Evolutionary conservation across 352 stramenopile genomes (phyloP), one percentile per base, ranked within the genome.

Genomic region (Pythium insidiosum): DNA sequence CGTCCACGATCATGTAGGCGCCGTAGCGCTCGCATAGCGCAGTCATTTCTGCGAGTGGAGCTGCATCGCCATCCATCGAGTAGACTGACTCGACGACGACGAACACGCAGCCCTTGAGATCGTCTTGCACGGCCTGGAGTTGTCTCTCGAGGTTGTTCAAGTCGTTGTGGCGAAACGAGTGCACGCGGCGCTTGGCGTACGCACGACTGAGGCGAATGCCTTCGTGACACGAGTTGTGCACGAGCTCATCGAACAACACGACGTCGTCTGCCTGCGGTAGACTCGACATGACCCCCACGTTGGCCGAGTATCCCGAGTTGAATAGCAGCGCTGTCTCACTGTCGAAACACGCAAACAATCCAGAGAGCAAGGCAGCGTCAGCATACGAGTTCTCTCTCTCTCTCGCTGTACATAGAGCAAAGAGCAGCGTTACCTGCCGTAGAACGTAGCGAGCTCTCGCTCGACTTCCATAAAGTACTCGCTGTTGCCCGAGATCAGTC

Each of bases 1-100:
- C 96, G 60, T 99, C 96, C 1, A 99, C 87, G 52, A 99, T 88
- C 5, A 98, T 56, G 41, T 68, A 82, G 13, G 95, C 93, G 4
- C 81, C 70, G 40, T 78, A 82, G 5, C 69, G 52, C 10, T 79
- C 63, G 53, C 81, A 96, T 15, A 97, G 56, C 30, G 76, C 62
- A 1, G 71, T 62, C 50, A 99, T 86, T 6, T 86, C 68, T 16
- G 59, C 37, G 22, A 99, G 67, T 12, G 94, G 91, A 36, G 92
- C 93, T 19, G 96, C 64, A 62, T 98, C 94, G 12, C 96, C 96
- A 73, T 99, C 95, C 96, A 99, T 99, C 24, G 88, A 98, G 59
- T 99, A 99, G 1, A 99, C 73, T 45, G 88, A 97, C 70, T 99
- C 96, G 18, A 99, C 88, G n/a, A 97, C 85, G 21, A 99, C 83